Conservation (phyloP, 345 rosid species). For the Gossypium ekmanianum region DNA sequence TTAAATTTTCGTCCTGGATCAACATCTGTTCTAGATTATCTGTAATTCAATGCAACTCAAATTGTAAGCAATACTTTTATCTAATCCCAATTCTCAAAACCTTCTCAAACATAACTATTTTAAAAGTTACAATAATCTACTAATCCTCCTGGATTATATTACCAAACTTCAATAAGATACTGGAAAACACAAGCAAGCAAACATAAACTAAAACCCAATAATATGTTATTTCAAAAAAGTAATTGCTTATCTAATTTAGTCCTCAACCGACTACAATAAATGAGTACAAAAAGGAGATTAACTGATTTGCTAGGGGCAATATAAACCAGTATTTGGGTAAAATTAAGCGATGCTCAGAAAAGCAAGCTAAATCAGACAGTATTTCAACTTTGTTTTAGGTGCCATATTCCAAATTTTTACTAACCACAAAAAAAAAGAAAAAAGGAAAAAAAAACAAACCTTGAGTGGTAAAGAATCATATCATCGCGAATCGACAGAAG, state of each 20-base stretch:
- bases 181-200: background rate
- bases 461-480: background rate
- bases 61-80: background rate
- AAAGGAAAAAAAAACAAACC: background rate
- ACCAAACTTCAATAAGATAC: background rate
- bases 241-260: background rate
- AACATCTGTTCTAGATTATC: slow-evolving; percentile 33
- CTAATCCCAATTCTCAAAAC: background rate
- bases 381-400: background rate
- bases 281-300: background rate
- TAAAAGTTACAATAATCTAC: background rate
- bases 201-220: background rate
- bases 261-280: background rate
- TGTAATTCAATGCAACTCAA: slow-evolving; percentile 19
- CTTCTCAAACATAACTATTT: background rate
- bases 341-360: background rate
- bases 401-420: background rate
- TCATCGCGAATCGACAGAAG: background rate
- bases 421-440: background rate
- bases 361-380: background rate
- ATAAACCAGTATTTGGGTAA: background rate
- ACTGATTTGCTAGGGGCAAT: background rate
- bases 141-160: background rate
- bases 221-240: background rate
- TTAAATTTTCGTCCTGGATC: slow-evolving; percentile 18